Evolutionary conservation across 768 basidiomycete genomes (phyloP), one percentile per base, ranked within the genome.

Genomic region (Sporobolomyces pararoseus): DNA sequence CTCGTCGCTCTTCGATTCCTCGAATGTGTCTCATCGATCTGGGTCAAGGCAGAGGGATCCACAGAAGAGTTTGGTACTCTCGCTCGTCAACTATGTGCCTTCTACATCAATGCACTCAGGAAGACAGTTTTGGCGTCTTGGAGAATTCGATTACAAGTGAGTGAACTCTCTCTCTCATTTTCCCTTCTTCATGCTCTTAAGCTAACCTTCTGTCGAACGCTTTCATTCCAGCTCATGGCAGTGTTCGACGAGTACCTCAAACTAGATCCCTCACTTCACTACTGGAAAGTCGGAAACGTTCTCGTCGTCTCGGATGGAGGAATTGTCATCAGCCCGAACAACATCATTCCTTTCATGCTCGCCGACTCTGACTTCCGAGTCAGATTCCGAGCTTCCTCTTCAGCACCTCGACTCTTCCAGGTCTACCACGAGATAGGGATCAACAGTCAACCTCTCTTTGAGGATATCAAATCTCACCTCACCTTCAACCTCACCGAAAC

Each of bases 341-440:
- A 62, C 69, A 73, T 73, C 37, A 81, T 90, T 39, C 84, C 85
- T 16, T 77, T 77, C 32, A 74, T 90, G 74, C 83, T 83, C 27
- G 76, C 79, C n/a, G 89, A 98, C 78, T 79, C 81, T 47, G 94
- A 98, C 77, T 86, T 89, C 25, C 85, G 92, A 37, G 88, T 96
- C 53, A 86, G 95, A 21, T 89, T 92, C 77, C 86, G 89, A 35
- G 84, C 84, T 2, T 88, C 88, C 1, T 80, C 90, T 74, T 81
- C 83, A 4, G 78, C 84, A 3, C 81, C 85, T 23, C 54, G 63
- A 7, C 68, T 80, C 7, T 81, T 82, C 53, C 75, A 75, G n/a
- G 65, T 79, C 13, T 75, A 61, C 53, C 39, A 63, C 32, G 31
- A 35, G 10, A 44, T 50, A 37, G 47, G 39, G 7, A 2, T 50